Base-by-base conservation (phyloP, 2,329 filamentous ascomycete genomes). In the Hypocrella siamensis region DNA sequence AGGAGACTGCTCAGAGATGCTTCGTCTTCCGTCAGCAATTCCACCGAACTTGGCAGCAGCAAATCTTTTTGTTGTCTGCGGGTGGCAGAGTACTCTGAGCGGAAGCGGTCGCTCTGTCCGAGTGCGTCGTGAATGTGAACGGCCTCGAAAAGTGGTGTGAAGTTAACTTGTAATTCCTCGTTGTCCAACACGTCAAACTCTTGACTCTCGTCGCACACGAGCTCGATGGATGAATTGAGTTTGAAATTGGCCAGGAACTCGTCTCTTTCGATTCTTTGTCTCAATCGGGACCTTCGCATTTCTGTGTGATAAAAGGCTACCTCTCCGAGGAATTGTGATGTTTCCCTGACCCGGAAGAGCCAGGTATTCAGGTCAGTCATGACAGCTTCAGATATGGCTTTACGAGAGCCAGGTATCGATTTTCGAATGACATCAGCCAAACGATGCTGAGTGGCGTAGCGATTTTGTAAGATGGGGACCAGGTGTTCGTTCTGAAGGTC, bases 351-450 rank as follows among this genome's bases (percentile, higher is more conserved):
- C 16, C 83, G 77, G 47, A 80, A 98, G 8, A 98, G 65, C 90
- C 90, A 98, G 1, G 85, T 94, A 49, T 96, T 96, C 34, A 98
- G 59, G 54, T 98, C 90, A 3, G 74, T 80, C 84, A 96, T 96
- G 42, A 98, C 90, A 11, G 86, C 85, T 55, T 96, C 88, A 4
- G 88, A 88, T 35, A 98, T 94, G 31, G 83, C 75, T 46, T 83
- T 85, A 47, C 93, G 85, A 1, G 85, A 94, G 4, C 82, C 76
- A 2, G 90, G 90, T 19, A 96, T 88, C 1, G 88, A 96, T 44
- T 84, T 85, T 52, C 94, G 88, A 41, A 98, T 96, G 61, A 93
- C 74, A 48, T 92, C 84, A 19, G 90, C 90, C 40, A 98, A 78
- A 47, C 86, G 88, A 56, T 94, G 92, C 41, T 94, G 84, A 2